Conservation (phyloP, 257 asterid species). For the Catharanthus roseus region DNA sequence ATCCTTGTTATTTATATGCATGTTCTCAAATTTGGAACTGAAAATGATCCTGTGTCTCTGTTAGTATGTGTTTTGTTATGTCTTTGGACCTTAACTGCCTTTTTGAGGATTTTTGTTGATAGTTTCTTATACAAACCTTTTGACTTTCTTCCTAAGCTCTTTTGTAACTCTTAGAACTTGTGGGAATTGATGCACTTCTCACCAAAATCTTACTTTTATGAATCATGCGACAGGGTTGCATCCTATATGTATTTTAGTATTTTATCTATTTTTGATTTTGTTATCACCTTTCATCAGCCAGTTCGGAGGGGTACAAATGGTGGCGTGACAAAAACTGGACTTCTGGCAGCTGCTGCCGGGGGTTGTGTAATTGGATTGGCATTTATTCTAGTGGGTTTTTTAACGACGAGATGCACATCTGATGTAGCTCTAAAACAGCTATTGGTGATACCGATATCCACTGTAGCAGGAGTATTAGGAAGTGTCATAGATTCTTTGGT, state of each 20-base stretch:
- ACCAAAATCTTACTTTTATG: not conserved
- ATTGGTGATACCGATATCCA: slow-evolving; percentile 65
- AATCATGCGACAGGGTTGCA: not conserved
- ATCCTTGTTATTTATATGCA: not conserved
- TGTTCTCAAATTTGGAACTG: not conserved
- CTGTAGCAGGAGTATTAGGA: slow-evolving; percentile 78
- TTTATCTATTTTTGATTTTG: not conserved
- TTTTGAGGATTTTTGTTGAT: not conserved
- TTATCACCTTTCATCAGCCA: slow-evolving; percentile 39
- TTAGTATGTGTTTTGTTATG: not conserved
- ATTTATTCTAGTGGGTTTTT: slow-evolving; percentile 58
- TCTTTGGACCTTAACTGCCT: not conserved
- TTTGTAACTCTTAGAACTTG: not conserved
- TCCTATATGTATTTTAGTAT: not conserved
- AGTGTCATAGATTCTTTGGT: slow-evolving; percentile 79
- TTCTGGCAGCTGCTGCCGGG: slow-evolving; percentile 81
- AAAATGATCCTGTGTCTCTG: not conserved
- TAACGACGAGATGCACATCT: slow-evolving; percentile 56
- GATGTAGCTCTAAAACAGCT: slow-evolving; percentile 61
- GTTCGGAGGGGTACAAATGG: slow-evolving; percentile 95
- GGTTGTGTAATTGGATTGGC: slow-evolving; percentile 70
- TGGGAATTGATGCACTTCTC: not conserved
- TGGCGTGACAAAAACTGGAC: slow-evolving; percentile 83
- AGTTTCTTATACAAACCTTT: not conserved
- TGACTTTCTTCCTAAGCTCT: not conserved